Evolutionary conservation across 2,329 filamentous ascomycete genomes (phyloP).

Genomic region (Penicillium sp.): DNA sequence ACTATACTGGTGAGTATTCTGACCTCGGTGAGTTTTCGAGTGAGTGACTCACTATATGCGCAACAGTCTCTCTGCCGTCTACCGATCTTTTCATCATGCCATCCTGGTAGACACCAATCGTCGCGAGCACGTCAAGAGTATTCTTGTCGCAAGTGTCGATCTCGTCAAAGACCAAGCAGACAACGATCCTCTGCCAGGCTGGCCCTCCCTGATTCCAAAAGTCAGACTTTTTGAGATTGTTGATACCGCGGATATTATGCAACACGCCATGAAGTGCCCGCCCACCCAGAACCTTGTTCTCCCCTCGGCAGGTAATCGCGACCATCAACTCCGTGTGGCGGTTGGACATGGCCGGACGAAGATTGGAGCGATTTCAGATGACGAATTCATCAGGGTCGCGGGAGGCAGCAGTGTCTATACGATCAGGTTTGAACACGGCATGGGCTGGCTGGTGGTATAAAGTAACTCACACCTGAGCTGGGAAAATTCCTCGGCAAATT

Average conservation of each 20-base stretch:
- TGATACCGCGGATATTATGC: constrained; percentile 97
- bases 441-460: background rate
- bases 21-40: too few species aligned
- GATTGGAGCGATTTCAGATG: constrained; percentile 96
- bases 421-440: background rate
- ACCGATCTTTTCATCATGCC: constrained; percentile 98
- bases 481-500: constrained; percentile 85
- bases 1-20: constrained; percentile 43
- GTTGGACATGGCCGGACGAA: constrained; percentile 98
- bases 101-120: constrained; percentile 95
- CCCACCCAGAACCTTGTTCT: constrained; percentile 90
- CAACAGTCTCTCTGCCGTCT: constrained; percentile 90
- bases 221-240: constrained; percentile 95
- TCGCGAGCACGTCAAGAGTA: constrained; percentile 85
- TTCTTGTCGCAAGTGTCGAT: constrained; percentile 97
- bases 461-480: constrained; percentile 77
- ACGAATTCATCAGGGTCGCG: constrained; percentile 99
- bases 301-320: constrained; percentile 98
- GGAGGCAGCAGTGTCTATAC: constrained; percentile 80
- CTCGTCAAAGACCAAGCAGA: constrained; percentile 92
- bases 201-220: constrained; percentile 99
- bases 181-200: constrained; percentile 98
- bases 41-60: constrained; percentile 66
- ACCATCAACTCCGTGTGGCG: constrained; percentile 94
- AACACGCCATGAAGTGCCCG: constrained; percentile 95